phyloP scores from a whole-genome alignment of 2,329 filamentous ascomycete genomes.

The Chalara sp. region DNA sequence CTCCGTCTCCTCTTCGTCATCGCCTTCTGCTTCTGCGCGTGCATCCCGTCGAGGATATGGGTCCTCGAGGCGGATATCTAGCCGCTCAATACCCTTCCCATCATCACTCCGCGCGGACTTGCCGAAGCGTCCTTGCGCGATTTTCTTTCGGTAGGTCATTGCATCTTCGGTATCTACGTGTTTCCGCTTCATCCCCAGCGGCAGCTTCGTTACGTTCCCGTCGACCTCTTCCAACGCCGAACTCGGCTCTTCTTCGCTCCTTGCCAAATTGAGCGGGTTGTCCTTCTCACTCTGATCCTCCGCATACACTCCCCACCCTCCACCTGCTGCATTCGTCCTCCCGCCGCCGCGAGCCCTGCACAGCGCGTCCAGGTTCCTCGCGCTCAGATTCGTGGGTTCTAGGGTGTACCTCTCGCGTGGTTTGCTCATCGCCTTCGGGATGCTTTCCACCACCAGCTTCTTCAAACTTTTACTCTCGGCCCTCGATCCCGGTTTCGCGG shows the following conservation, averaged over 20 bases:
- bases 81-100: slow-evolving; percentile 52
- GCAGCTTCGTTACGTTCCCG: neutral
- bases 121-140: slow-evolving; percentile 67
- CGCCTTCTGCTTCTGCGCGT: slow-evolving; percentile 22
- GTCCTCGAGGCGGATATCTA: slow-evolving; percentile 55
- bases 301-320: slow-evolving; percentile 75
- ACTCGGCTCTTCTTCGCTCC: slow-evolving; percentile 13
- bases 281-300: slow-evolving; percentile 46
- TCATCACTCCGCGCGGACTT: slow-evolving; percentile 47
- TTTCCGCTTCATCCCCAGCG: slow-evolving; percentile 21
- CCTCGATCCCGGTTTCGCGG: slow-evolving; percentile 30
- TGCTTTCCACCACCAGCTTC: slow-evolving; percentile 66
- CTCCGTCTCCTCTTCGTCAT: slow-evolving; percentile 24
- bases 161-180: slow-evolving; percentile 27
- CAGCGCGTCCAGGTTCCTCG: slow-evolving; percentile 64
- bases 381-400: slow-evolving; percentile 59
- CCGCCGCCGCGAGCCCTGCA: slow-evolving; percentile 63
- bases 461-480: slow-evolving; percentile 57
- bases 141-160: slow-evolving; percentile 50
- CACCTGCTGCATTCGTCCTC: slow-evolving; percentile 63
- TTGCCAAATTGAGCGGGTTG: slow-evolving; percentile 44
- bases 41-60: slow-evolving; percentile 35
- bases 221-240: slow-evolving; percentile 16
- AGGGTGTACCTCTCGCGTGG: slow-evolving; percentile 67
- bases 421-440: slow-evolving; percentile 75